Base-by-base conservation (phyloP, 768 basidiomycete genomes). In the Boletus insuetus region DNA sequence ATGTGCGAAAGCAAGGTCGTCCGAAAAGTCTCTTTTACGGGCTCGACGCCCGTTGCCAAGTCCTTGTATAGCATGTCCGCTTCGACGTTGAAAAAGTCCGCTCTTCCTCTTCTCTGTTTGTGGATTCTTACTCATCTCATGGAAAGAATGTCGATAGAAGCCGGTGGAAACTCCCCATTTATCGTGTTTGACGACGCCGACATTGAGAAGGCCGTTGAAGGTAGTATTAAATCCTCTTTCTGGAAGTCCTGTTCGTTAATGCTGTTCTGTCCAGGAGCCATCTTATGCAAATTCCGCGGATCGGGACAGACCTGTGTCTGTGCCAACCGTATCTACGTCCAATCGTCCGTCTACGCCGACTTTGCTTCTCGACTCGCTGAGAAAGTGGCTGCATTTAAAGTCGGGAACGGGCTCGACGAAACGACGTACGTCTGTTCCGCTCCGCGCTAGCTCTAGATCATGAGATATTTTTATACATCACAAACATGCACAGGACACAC, bases 131-230 rank as follows among this genome's bases (percentile, higher is more conserved):
- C 44, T 58, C 29, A 58, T 42, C 35, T 35, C 47, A 17, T 41
- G 37, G 46, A 46, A 45, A 77, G 84, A 58, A 68, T 85, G 11
- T 92, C 92, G 2, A 72, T 94, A 37, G 94, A 96, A 73, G 90
- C 94, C 29, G 93, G 94, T 14, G 96, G 97, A 29, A 98, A 98
- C 61, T 85, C 95, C 0, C 90, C 96, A 0, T 94, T 99, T 72
- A 97, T 98, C 62, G 90, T 99, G 8, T 98, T 99, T 69, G 90
- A 94, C 59, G 97, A 98, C 65, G 96, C 94, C 0, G 87, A 98
- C 68, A 80, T 99, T 49, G 91, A 94, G 46, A 85, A 87, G 53
- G 97, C 97, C 29, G 92, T 99, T 8, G 84, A 86, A 60, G 91
- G 95, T 82, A 68, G 56, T 57, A 22, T 29, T 22, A 1, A 22